phyloP scores from a whole-genome alignment of 768 basidiomycete genomes.

The Russula griseocarnosa region DNA sequence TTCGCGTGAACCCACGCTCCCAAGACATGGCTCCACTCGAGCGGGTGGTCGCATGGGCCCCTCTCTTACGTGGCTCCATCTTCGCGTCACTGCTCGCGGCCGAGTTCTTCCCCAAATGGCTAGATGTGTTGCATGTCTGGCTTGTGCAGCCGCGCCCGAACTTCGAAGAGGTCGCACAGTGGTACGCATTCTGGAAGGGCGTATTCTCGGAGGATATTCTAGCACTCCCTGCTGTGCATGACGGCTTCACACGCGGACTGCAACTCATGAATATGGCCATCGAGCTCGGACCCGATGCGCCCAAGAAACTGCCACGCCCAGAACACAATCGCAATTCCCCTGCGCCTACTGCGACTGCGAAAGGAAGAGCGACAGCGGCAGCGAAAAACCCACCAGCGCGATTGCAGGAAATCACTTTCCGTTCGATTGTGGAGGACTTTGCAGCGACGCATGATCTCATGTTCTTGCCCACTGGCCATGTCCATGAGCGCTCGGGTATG shows the following conservation, averaged over 20 bases:
- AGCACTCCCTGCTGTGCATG: slow-evolving; percentile 57
- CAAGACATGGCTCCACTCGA: slow-evolving; percentile 85
- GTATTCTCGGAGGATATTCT: slow-evolving; percentile 70
- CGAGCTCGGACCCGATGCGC: slow-evolving; percentile 76
- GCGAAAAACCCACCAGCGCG: slow-evolving; percentile 46
- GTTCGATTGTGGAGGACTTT: slow-evolving; percentile 87
- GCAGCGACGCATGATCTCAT: slow-evolving; percentile 82
- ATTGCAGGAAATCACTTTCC: slow-evolving; percentile 85
- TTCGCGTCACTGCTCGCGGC: slow-evolving; percentile 80
- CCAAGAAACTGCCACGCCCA: slow-evolving; percentile 61
- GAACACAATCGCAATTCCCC: slow-evolving; percentile 50
- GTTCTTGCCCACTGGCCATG: slow-evolving; percentile 83
- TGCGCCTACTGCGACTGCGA: slow-evolving; percentile 30
- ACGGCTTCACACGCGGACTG: slow-evolving; percentile 83
- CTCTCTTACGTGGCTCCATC: slow-evolving; percentile 68
- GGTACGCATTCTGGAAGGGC: slow-evolving; percentile 89
- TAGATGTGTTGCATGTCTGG: slow-evolving; percentile 89
- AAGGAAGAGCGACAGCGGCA: slow-evolving; percentile 33
- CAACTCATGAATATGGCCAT: slow-evolving; percentile 95
- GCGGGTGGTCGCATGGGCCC: slow-evolving; percentile 71
- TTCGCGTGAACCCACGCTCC: slow-evolving; percentile 84
- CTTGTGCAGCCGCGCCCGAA: slow-evolving; percentile 83
- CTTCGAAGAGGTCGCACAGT: slow-evolving; percentile 88
- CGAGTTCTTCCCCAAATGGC: slow-evolving; percentile 97
- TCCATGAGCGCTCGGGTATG: slow-evolving; percentile 82